Conservation (phyloP, 179 eudicot genomes). For the Camellia oleifera region DNA sequence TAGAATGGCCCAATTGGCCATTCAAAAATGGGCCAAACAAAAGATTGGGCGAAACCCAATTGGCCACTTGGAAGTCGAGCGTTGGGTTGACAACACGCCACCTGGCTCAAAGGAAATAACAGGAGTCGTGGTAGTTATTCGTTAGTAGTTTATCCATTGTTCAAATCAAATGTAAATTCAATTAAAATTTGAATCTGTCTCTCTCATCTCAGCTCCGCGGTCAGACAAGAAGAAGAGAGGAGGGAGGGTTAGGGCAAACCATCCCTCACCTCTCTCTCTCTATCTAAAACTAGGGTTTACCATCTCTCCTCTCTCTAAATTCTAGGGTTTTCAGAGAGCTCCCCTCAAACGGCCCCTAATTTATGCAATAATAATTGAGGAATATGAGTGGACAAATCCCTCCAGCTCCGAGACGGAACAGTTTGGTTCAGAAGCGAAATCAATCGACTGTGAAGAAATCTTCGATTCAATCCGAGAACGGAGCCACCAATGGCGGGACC, state of each 20-base stretch:
- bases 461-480: slow-evolving; percentile 51
- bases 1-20: too few species aligned
- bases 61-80: neutral
- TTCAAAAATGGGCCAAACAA: too few species aligned
- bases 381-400: slow-evolving; percentile 54
- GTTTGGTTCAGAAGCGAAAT: slow-evolving; percentile 40
- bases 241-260: slow-evolving; percentile 6
- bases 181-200: neutral
- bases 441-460: slow-evolving; percentile 39
- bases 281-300: slow-evolving; percentile 8
- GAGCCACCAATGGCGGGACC: slow-evolving; percentile 27
- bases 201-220: neutral
- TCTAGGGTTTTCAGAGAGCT: neutral
- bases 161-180: neutral
- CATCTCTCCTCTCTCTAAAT: neutral
- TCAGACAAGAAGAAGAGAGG: neutral
- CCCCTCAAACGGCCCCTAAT: neutral
- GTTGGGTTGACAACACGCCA: neutral
- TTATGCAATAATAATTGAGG: slow-evolving; percentile 2
- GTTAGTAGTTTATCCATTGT: neutral
- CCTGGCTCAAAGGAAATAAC: neutral
- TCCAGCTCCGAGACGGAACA: slow-evolving; percentile 48
- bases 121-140: slow-evolving; percentile 6
- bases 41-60: too few species aligned
- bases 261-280: slow-evolving; percentile 4